A percentile compares a stretch with the other conserved stretches of the same genome.
Evolutionary conservation across 2,329 filamentous ascomycete genomes (phyloP).

Genomic region (Plenodomus biglobosus): DNA sequence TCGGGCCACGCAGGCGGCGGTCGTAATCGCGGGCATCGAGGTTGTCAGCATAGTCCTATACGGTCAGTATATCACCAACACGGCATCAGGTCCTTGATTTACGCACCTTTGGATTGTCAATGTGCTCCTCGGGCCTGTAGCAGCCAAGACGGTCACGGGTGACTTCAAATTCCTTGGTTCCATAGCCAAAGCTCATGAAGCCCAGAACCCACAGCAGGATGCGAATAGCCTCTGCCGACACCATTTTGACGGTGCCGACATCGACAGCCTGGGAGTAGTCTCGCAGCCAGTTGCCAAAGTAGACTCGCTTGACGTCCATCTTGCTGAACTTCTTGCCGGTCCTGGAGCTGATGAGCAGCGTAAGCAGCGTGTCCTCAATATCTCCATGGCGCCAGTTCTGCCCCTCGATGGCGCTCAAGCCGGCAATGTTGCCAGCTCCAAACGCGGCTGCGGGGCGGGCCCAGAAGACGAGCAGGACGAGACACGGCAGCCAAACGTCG

Average conservation of each 20-base stretch:
- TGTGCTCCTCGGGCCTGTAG: conserved; percentile 73
- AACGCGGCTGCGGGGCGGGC: conserved; percentile 73
- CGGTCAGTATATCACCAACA: conserved; percentile 5
- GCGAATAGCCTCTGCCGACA: conserved; percentile 87
- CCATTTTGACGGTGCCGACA: conserved; percentile 86
- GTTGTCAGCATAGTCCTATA: conserved; percentile 79
- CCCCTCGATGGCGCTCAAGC: conserved; percentile 77
- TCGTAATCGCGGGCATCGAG: conserved; percentile 82
- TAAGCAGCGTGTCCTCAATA: conserved; percentile 87
- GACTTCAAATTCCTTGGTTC: conserved; percentile 82
- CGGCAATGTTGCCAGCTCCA: conserved; percentile 85
- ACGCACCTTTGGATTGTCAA: conserved; percentile 66
- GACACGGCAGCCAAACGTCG: conserved; percentile 44
- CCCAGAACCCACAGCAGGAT: conserved; percentile 86
- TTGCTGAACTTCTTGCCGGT: conserved; percentile 83
- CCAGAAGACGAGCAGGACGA: conserved; percentile 63
- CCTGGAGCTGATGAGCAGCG: conserved; percentile 65
- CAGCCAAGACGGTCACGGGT: conserved; percentile 76
- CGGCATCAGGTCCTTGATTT: not conserved
- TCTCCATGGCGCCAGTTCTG: conserved; percentile 72
- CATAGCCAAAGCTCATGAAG: conserved; percentile 85
- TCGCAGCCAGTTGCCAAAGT: conserved; percentile 94
- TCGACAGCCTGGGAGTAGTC: conserved; percentile 96
- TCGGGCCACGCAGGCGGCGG: conserved; percentile 73
- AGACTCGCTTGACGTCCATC: conserved; percentile 83